Evolutionary conservation across 2,329 filamentous ascomycete genomes (phyloP), one percentile per base, ranked within the genome.

Genomic region (Colletotrichum sp.): DNA sequence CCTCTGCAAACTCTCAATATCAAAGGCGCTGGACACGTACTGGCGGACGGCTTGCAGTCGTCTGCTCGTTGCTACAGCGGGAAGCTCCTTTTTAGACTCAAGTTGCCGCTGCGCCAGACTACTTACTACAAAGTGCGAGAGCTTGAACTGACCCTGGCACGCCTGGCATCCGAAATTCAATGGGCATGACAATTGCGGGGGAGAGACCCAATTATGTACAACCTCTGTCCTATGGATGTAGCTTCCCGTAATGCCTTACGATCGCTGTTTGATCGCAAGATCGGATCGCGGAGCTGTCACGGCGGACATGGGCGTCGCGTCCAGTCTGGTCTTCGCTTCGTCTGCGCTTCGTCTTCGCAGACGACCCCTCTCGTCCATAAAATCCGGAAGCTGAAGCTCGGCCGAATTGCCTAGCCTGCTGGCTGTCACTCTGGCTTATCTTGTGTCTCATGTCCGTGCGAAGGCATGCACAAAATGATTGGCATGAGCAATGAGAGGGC

Each of bases 251-350:
- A 64, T 28, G 57, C 26, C 26, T 72, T 44, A 10, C 73, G 39
- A 76, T 76, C 55, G 73, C 59, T 64, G 57, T 72, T 63, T 64
- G 57, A 52, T 39, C 12, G 36, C n/a, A 68, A n/a, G 69, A 68
- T 76, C 73, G 39, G 69, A 63, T 63, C 26, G 39, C 36, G 65
- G 15, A 49, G 36, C 36, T 62, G 18, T 28, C 57, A 49, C 18
- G 28, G 32, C 28, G 21, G n/a, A 16, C 32, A 21, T 49, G 18
- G 44, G 44, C 44, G 18, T 49, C 39, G 39, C 18, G 39, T 44
- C 39, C 39, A 44, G 39, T 44, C 39, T 44, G 16, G 39, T 44
- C 44, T 44, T 44, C 34, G 34, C 44, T 21, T 49, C 44, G 39
- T 44, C 44, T 44, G 16, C 34, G 34, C 44, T 49, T 49, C 44